Conservation (phyloP, 2,329 filamentous ascomycete species). For the Colletotrichum falcatum region DNA sequence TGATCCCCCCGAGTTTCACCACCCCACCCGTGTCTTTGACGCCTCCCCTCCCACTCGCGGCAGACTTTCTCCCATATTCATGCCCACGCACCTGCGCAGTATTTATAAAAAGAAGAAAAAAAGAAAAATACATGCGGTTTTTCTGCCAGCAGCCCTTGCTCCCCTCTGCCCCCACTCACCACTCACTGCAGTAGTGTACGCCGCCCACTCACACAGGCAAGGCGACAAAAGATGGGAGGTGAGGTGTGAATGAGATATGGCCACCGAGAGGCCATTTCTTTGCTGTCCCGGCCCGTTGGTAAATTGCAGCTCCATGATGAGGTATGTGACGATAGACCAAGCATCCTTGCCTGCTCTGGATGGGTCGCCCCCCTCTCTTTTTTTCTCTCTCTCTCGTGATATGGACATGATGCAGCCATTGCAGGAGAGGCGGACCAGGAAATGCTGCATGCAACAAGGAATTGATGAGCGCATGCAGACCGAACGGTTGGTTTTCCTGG, state of each 20-base stretch:
- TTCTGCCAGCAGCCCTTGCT: neutral
- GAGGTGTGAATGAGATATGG: neutral
- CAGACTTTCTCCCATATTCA: neutral
- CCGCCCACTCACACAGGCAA: neutral
- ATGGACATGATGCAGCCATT: neutral
- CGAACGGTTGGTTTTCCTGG: neutral
- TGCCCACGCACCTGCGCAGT: neutral
- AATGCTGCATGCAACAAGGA: neutral
- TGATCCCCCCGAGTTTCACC: constrained; percentile 4
- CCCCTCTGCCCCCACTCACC: neutral
- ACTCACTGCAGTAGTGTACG: too few species aligned
- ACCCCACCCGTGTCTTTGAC: neutral
- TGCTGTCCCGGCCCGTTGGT: neutral
- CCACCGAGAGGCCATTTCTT: neutral
- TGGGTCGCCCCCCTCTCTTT: too few species aligned
- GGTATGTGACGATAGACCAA: neutral
- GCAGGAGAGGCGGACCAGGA: neutral
- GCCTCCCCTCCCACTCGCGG: neutral
- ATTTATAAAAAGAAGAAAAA: too few species aligned
- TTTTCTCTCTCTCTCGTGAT: neutral
- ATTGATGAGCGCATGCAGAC: neutral
- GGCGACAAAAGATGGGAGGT: neutral
- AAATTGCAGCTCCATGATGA: neutral
- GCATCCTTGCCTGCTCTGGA: neutral
- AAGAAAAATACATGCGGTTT: neutral